Percentiles rank a stretch among this genome's conserved stretches.
Conservation (phyloP, 495 filamentous ascomycete species). For the Aspergillus heteromorphus region DNA sequence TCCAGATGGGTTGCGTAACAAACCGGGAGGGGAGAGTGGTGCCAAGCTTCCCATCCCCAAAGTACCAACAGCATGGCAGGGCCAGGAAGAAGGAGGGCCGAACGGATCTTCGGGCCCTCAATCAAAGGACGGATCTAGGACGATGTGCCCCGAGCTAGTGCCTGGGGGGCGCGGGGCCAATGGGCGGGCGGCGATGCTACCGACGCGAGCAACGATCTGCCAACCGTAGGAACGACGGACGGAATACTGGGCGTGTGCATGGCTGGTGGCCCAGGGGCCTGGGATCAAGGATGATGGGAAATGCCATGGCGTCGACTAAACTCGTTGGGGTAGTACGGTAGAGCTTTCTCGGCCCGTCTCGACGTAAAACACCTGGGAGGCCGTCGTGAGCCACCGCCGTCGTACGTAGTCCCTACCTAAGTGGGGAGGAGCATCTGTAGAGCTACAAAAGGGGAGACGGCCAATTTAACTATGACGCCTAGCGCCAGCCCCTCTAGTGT, state of each 20-base stretch:
- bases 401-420: neutral
- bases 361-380: neutral
- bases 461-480: neutral
- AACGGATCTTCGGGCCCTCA: neutral
- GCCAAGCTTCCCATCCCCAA: too few relatives aligned
- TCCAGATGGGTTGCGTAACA: too few relatives aligned
- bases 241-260: conserved; percentile 10
- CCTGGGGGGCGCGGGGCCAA: conserved; percentile 1
- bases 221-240: conserved; percentile 6
- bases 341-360: neutral
- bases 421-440: neutral
- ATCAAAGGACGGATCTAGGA: conserved; percentile 12
- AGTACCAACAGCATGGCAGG: too few relatives aligned
- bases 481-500: neutral
- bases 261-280: conserved; percentile 9
- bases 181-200: conserved; percentile 4
- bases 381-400: too few relatives aligned
- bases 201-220: conserved; percentile 4
- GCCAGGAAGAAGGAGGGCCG: too few relatives aligned
- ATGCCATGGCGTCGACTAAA: neutral
- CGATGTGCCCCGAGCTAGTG: conserved; percentile 14
- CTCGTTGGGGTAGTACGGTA: neutral
- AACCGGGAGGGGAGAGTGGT: too few relatives aligned
- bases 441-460: neutral
- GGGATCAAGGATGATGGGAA: conserved; percentile 9